A percentile compares a stretch with the other conserved stretches of the same genome.
Conservation (phyloP, 1,139 yeast genomes). For the Arxiozyma bovina region DNA sequence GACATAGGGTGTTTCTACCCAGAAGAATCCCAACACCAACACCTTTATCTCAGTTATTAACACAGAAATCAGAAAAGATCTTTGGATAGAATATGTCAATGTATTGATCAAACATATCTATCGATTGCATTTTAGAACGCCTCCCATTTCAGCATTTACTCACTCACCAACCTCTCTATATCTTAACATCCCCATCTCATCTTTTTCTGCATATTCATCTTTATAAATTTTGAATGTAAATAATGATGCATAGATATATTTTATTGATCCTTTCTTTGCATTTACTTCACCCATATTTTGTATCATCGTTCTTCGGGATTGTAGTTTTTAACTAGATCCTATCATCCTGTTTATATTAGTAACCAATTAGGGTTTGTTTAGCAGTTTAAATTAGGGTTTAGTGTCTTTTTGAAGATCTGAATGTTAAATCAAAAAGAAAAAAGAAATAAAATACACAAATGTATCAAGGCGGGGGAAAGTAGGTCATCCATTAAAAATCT, state of each 20-base stretch:
- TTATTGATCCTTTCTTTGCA: background rate
- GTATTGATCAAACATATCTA: background rate
- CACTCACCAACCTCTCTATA: too few species aligned
- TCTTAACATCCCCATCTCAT: background rate
- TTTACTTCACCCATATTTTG: too few species aligned
- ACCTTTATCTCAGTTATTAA: constrained; percentile 14
- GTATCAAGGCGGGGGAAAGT: background rate
- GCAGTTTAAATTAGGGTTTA: background rate
- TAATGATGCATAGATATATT: too few species aligned
- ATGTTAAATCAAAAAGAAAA: background rate
- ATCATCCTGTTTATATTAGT: too few species aligned
- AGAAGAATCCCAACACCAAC: constrained; percentile 17
- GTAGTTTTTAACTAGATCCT: too few species aligned
- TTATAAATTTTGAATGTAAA: too few species aligned
- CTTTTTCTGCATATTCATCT: background rate
- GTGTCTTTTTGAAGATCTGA: background rate
- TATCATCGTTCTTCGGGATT: too few species aligned
- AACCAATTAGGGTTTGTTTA: background rate
- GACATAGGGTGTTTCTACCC: background rate
- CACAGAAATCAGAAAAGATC: background rate
- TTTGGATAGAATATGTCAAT: too few species aligned
- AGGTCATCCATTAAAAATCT: too few species aligned
- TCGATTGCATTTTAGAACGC: background rate
- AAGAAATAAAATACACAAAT: too few species aligned
- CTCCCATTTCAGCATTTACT: background rate